Base-by-base conservation (phyloP, 2,329 filamentous ascomycete genomes). In the Pseudogymnoascus sp. region DNA sequence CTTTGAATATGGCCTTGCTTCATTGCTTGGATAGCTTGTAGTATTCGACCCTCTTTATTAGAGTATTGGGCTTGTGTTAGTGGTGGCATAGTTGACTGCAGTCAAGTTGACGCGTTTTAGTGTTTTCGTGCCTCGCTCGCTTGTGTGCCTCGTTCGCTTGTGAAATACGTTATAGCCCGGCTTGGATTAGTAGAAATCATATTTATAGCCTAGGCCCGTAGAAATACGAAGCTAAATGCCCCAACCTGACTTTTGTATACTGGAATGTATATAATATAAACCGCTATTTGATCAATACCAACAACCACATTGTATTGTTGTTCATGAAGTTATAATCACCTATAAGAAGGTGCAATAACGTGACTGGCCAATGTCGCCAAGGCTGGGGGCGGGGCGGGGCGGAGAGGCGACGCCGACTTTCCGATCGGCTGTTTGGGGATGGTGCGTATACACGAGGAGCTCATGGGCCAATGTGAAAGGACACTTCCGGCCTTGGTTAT, bases 401-500 rank as follows among this genome's bases (percentile, higher is more conserved):
- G 46, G 46, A 56, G 46, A 33, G n/a, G 46, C 46, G 26, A 33
- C 26, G 26, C 46, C 26, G 46, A 31, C 46, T 17, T 53, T 53
- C 46, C 46, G 26, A 53, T 53, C 46, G 26, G 26, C 46, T 53
- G 46, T 53, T 53, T 53, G 46, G 46, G 46, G 44, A 50, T 50
- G 44, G 23, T 50, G 21, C n/a, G 10, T 13, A 23, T 33, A 19
- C 46, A 19, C 46, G 44, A 50, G 44, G n/a, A 50, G 46, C 26
- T 33, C 46, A 56, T 56, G 26, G 46, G 11, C 23, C 23, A 50
- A 29, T 50, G 44, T 17, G 44, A 50, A 56, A 56, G 46, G 46
- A 56, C 46, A 56, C 46, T 56, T 56, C 46, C 46, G 46, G 46
- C 46, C 46, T 56, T 56, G 46, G 46, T 56, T 56, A 56, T 56